These are phyloP conservation scores for Rhododendron molle DNA, from an alignment of 148 eudicot genomes.

Conservation along the genomic window DNA sequence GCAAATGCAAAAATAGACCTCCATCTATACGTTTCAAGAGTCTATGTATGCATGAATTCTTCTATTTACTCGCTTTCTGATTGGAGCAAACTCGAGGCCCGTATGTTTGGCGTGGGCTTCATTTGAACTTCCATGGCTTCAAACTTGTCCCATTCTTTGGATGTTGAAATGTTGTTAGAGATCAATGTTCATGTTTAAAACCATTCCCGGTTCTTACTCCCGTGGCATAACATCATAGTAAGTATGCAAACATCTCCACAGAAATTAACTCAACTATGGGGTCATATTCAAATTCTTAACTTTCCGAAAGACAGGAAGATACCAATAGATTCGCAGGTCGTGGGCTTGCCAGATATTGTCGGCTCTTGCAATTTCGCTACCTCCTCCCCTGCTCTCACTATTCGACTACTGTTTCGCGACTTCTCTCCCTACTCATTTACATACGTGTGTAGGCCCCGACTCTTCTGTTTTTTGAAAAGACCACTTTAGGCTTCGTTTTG, in stretches of 20 bases:
- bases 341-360: too few relatives aligned
- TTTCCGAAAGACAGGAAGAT: too few relatives aligned
- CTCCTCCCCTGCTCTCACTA: neutral
- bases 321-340: too few relatives aligned
- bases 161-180: neutral
- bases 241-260: neutral
- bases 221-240: neutral
- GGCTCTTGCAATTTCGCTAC: neutral
- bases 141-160: neutral
- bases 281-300: neutral
- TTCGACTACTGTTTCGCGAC: neutral
- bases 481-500: too few relatives aligned
- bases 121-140: neutral
- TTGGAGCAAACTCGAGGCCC: neutral
- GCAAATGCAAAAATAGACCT: neutral
- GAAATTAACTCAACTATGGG: neutral
- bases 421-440: too few relatives aligned
- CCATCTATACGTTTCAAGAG: neutral
- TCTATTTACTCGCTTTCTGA: neutral
- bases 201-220: neutral
- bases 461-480: too few relatives aligned
- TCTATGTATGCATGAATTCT: neutral
- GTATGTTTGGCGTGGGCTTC: neutral
- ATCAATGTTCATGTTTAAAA: neutral
- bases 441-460: too few relatives aligned